Conservation (phyloP, 257 asterid genomes). For the Nicotiana obtusifolia region DNA sequence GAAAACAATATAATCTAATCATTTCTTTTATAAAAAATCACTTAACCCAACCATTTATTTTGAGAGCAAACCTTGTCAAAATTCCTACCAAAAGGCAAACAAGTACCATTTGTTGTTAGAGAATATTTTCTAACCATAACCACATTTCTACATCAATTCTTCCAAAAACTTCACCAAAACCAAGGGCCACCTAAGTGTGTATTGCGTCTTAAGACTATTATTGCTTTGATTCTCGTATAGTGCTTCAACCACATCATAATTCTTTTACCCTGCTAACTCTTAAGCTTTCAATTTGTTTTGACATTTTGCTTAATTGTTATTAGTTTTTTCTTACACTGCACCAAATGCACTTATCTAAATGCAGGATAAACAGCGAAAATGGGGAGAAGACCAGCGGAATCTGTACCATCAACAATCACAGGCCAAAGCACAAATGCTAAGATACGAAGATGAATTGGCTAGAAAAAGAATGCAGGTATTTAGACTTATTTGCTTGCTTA, state of each 20-base stretch:
- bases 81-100: neutral
- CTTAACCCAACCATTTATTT: neutral
- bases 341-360: constrained; percentile 7
- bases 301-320: neutral
- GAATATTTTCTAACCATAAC: neutral
- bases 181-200: neutral
- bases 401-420: constrained; percentile 80
- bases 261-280: neutral
- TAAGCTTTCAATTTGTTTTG: neutral
- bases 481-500: constrained; percentile 7
- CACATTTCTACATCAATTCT: neutral
- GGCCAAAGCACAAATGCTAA: constrained; percentile 84
- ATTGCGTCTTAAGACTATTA: neutral
- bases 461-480: constrained; percentile 88
- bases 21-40: neutral
- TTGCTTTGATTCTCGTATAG: neutral
- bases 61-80: neutral
- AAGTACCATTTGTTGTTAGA: neutral
- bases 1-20: neutral
- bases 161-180: neutral
- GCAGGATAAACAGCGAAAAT: constrained; percentile 78
- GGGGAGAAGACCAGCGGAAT: constrained; percentile 92
- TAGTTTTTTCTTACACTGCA: neutral
- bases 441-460: constrained; percentile 90
- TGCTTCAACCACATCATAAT: neutral